Evolutionary conservation across 208 protist species (phyloP), one percentile per base, ranked within the genome.

Genomic region (Trypanosoma mega): DNA sequence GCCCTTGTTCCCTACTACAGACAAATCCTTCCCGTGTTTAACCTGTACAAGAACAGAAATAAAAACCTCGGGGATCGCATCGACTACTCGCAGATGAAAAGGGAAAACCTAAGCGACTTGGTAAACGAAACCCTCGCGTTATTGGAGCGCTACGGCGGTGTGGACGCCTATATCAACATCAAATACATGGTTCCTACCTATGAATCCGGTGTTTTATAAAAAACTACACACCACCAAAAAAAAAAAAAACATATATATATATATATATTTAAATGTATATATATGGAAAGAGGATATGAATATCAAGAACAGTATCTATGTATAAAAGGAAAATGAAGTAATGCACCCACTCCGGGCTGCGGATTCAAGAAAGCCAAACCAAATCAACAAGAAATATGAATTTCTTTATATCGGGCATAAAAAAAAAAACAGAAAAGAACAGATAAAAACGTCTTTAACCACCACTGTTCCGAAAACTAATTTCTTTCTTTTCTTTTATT

Each of bases 1-100:
- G 97, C 97, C 4, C 86, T 99, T 14, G 98, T 99, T 39, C 97
- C 98, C 18, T 99, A 99, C 83, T 99, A 99, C 79, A 67, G 98
- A 9, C 98, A 99, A 72, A 93, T 99, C 41, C 85, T 99, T n/a
- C 98, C 98, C 9, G 84, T 99, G 11, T 97, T 99, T 63, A 99
- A 99, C 80, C 76, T 99, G 1, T 99, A 99, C 83, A 98, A 98
- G 71, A 93, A 87, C 54, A 68, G 87, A 31, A 97, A 98, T 63
- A 84, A 72, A 63, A 90, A 80, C 49, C 63, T 82, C 60, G 96
- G 97, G 12, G 98, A 99, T 68, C 69, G 62, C 23, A 98, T 99
- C 53, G 98, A 99, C 67, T 99, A 97, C 77, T 76, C 69, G 0
- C 97, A 99, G 70, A 72, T 80, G 37, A 99, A 97, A 68, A 75